Percentiles rank a stretch among this genome's conserved stretches.
Evolutionary conservation across 108 stramenopile genomes (phyloP).

Genomic region (Ochromonas danica): DNA sequence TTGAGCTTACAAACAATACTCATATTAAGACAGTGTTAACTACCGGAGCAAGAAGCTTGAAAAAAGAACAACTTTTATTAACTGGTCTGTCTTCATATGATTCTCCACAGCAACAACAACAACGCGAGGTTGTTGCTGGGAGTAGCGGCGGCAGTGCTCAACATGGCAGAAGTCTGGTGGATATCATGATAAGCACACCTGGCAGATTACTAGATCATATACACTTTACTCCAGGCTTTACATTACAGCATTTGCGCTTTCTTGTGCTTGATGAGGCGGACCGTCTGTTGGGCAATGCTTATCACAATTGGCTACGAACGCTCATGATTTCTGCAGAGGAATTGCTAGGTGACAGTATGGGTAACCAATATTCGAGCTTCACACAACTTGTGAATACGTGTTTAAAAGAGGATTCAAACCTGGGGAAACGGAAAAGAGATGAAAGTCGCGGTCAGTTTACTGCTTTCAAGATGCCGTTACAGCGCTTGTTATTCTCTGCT

Average conservation of each 20-base stretch:
- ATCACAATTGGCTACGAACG: conserved; percentile 3
- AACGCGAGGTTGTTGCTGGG: too few species aligned
- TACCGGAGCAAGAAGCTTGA: too few species aligned
- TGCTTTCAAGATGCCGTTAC: too few species aligned
- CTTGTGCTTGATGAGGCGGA: conserved; percentile 10
- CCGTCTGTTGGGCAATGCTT: conserved; percentile 18
- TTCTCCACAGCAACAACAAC: neutral
- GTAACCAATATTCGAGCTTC: too few species aligned
- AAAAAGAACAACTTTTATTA: too few species aligned
- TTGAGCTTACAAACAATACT: neutral
- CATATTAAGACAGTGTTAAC: neutral
- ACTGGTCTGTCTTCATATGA: neutral
- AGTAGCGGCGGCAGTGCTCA: too few species aligned
- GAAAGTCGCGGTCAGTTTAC: too few species aligned
- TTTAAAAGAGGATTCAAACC: neutral
- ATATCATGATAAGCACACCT: neutral
- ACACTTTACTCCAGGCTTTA: neutral
- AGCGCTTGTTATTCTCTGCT: conserved; percentile 20
- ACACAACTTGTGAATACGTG: too few species aligned
- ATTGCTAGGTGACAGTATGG: neutral
- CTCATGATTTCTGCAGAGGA: conserved; percentile 1
- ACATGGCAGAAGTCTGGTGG: too few species aligned
- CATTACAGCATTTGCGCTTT: conserved; percentile 24
- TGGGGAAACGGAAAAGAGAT: too few species aligned
- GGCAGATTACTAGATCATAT: conserved; percentile 7